Evolutionary conservation across 1,284 basidiomycete genomes (phyloP).

Genomic region (Boletus austroedulis): DNA sequence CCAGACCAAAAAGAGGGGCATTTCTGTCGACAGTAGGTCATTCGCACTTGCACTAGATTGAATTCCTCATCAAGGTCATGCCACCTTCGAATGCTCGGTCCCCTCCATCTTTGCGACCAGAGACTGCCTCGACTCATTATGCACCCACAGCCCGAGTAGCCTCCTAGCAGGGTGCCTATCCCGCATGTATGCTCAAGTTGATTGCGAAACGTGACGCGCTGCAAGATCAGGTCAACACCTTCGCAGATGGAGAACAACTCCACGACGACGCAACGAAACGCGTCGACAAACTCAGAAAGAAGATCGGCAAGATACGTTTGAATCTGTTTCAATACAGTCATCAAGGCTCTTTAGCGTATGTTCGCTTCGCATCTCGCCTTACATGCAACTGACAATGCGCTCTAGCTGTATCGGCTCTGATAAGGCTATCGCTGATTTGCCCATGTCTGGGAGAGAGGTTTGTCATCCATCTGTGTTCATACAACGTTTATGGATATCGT

Average conservation of each 20-base stretch:
- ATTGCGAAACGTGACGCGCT: conserved; percentile 77
- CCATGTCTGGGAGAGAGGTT: conserved; percentile 54
- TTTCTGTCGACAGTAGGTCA: conserved; percentile 75
- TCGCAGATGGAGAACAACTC: conserved; percentile 37
- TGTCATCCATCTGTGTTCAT: conserved; percentile 14
- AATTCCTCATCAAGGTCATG: conserved; percentile 39
- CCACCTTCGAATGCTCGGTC: conserved; percentile 61
- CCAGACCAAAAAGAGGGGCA: conserved; percentile 86
- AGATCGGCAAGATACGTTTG: conserved; percentile 64
- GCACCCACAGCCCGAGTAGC: conserved; percentile 96
- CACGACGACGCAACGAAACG: conserved; percentile 45
- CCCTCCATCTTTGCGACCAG: conserved; percentile 38
- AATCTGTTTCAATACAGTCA: conserved; percentile 92
- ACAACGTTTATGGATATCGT: conserved; percentile 1
- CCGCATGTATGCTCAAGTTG: conserved; percentile 80
- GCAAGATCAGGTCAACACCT: conserved; percentile 41
- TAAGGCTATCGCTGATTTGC: conserved; percentile 88
- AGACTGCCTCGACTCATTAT: too few relatives aligned
- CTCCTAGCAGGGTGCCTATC: conserved; percentile 89
- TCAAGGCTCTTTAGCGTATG: conserved; percentile 82
- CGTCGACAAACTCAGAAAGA: conserved; percentile 47
- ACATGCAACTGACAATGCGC: not conserved
- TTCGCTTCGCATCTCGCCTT: conserved; percentile 7
- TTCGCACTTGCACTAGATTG: not conserved
- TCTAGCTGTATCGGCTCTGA: conserved; percentile 85